Percentiles rank a stretch among this genome's conserved stretches.
phyloP scores from a whole-genome alignment of 176 grass and related monocot species.

The Lolium rigidum region DNA sequence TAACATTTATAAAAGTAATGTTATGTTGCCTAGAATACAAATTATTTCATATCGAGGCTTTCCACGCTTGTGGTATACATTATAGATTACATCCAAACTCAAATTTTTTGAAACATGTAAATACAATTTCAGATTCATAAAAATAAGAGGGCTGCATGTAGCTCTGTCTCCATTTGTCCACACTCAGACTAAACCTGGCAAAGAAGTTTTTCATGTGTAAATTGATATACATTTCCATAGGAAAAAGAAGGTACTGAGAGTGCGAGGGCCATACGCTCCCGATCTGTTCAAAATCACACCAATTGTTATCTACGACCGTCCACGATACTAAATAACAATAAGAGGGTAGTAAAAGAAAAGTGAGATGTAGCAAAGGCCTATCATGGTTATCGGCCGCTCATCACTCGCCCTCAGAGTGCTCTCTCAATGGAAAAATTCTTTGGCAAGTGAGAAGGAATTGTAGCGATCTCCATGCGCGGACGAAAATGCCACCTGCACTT shows the following conservation, averaged over 20 bases:
- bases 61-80: too few relatives aligned
- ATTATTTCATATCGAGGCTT: too few relatives aligned
- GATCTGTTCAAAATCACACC: background rate
- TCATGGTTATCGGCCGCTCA: conserved; percentile 5
- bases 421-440: background rate
- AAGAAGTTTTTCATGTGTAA: too few relatives aligned
- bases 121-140: too few relatives aligned
- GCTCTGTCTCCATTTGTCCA: too few relatives aligned
- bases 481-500: background rate
- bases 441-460: conserved; percentile 15
- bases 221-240: too few relatives aligned
- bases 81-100: too few relatives aligned
- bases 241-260: background rate
- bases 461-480: background rate
- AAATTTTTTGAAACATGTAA: too few relatives aligned
- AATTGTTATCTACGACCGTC: background rate
- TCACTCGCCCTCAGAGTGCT: conserved; percentile 8
- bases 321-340: background rate
- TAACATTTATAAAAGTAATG: too few relatives aligned
- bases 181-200: too few relatives aligned
- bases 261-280: background rate
- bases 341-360: background rate
- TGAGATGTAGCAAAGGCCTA: background rate
- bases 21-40: too few relatives aligned
- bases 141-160: too few relatives aligned